Evolutionary conservation across 169 alveolate genomes (phyloP), one percentile per base, ranked within the genome.

Genomic region (Miamiensis avidus): DNA sequence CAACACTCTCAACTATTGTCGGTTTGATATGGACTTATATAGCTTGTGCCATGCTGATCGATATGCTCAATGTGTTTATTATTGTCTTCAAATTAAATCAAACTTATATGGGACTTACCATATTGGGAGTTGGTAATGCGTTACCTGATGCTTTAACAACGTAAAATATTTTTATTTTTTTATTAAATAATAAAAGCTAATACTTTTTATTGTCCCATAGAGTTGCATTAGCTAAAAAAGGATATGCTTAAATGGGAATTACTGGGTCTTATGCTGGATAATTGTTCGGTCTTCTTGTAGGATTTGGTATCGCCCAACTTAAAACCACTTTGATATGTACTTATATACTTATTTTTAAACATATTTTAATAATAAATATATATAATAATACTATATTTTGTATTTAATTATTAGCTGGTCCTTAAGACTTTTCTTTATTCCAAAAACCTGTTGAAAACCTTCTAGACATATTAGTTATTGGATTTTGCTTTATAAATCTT

Each of bases 101-200:
- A 27, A 33, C 87, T 28, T 82, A 82, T 30, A 34, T 82, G 64
- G 87, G 87, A 1, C 34, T 82, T 65, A 82, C 87, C 26, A 29
- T 82, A 16, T 74, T 82, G 1, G 87, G 82, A 28, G 69, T 82
- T 72, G 87, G 87, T 29, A 82, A 82, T 82, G 87, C 87, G 0
- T 49, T 82, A 0, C 87, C 87, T 29, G 87, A 82, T 34, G 87
- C 77, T 33, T 31, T 82, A 25, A 81, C 75, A 74, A 82, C 87
- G 69, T 49, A 49, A 49, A 49, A 11, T 49, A 49, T 20, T 49
- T 49, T 49, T 11, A 49, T 49, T 49, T 49, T 49, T 11, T 49
- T 49, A 49, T 20, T 11, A 11, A 4, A 20, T 49, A 11, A 49
- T 49, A 49, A 11, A 49, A 49, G 20, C 4, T 49, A 11, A 11